Percentiles rank a stretch among this genome's conserved stretches.
Evolutionary conservation across 352 stramenopile genomes (phyloP).

Genomic region (Phytophthora melonis): DNA sequence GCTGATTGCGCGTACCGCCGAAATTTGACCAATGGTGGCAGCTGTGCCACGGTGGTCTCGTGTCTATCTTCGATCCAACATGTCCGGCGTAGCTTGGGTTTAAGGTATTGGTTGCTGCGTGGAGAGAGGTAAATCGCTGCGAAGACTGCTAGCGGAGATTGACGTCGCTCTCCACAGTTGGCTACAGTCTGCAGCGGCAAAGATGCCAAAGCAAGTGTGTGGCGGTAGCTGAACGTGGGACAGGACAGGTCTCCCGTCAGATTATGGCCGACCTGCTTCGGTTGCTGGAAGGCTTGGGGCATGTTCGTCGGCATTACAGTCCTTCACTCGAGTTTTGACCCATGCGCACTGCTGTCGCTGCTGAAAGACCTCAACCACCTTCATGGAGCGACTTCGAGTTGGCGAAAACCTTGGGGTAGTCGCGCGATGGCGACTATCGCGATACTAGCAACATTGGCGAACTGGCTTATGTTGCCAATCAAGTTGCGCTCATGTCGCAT

Average conservation of each 20-base stretch:
- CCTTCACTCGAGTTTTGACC: too few relatives aligned
- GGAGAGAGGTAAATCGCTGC: too few relatives aligned
- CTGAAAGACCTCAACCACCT: background rate
- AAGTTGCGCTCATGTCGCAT: slow-evolving; percentile 1
- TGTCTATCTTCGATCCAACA: background rate
- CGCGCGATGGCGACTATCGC: background rate
- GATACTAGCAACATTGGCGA: background rate
- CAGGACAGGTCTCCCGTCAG: background rate
- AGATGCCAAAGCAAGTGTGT: too few relatives aligned
- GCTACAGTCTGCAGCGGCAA: too few relatives aligned
- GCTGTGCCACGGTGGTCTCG: background rate
- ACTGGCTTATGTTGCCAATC: slow-evolving; percentile 2
- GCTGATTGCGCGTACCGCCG: slow-evolving; percentile 19
- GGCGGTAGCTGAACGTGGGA: background rate
- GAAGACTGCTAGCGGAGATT: too few relatives aligned
- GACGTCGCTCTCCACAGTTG: too few relatives aligned
- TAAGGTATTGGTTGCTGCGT: too few relatives aligned
- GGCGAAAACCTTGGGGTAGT: background rate
- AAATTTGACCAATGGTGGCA: background rate
- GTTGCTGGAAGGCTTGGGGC: background rate
- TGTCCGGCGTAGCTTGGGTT: too few relatives aligned
- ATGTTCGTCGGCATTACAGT: too few relatives aligned
- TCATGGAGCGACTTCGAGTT: background rate
- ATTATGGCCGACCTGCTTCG: background rate
- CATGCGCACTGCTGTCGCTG: background rate